These are phyloP conservation scores for Coprinopsis sp. DNA, from an alignment of 768 basidiomycete genomes.

Conservation along the genomic window DNA sequence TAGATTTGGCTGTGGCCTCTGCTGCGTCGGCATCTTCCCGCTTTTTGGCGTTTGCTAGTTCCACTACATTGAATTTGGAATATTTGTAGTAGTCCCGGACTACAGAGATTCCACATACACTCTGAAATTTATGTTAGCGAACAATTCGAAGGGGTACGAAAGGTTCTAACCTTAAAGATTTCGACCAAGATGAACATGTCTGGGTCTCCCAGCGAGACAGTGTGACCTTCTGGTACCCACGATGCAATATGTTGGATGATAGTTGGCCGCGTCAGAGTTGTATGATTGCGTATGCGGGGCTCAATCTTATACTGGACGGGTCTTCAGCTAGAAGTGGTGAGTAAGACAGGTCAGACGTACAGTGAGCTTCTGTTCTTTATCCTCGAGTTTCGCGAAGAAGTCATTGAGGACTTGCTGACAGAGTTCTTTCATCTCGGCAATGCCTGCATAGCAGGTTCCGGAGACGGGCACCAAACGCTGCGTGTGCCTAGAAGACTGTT, in stretches of 20 bases:
- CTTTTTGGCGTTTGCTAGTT: constrained; percentile 54
- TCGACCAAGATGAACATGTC: constrained; percentile 75
- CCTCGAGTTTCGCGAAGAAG: constrained; percentile 48
- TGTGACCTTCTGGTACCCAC: constrained; percentile 64
- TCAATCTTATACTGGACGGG: constrained; percentile 76
- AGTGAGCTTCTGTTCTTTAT: constrained; percentile 40
- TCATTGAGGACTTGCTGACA: constrained; percentile 50
- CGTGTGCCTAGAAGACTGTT: constrained; percentile 43
- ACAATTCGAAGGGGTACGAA: neutral
- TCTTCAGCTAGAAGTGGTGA: neutral
- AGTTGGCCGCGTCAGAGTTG: constrained; percentile 51
- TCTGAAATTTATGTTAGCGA: constrained; percentile 35
- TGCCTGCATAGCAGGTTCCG: constrained; percentile 60
- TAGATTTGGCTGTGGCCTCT: constrained; percentile 9
- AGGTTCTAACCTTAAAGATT: constrained; percentile 63
- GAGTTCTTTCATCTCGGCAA: constrained; percentile 62
- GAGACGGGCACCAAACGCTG: constrained; percentile 72
- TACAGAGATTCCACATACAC: constrained; percentile 70
- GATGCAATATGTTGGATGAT: constrained; percentile 67
- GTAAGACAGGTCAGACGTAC: constrained; percentile 27
- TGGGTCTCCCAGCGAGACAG: constrained; percentile 63
- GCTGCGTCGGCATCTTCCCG: constrained; percentile 19
- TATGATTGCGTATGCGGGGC: constrained; percentile 70
- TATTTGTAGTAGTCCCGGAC: constrained; percentile 67
- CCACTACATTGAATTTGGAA: constrained; percentile 77